A percentile compares a stretch with the other conserved stretches of the same genome.
Evolutionary conservation across 768 basidiomycete genomes (phyloP).

Genomic region (Lentinula sp.): DNA sequence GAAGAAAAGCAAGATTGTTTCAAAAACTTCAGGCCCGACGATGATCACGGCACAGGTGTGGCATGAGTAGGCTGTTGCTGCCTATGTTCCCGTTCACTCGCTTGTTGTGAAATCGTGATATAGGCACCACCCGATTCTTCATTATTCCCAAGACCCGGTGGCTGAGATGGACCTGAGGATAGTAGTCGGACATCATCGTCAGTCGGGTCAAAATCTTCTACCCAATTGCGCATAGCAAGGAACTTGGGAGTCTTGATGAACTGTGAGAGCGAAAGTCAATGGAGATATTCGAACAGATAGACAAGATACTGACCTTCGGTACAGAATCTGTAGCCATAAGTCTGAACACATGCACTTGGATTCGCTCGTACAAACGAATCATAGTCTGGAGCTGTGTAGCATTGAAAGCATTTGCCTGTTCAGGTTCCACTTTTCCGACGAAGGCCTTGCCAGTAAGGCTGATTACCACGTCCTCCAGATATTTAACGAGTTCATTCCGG

Average conservation of each 20-base stretch:
- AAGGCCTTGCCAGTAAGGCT: constrained; percentile 70
- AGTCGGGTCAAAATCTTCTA: constrained; percentile 67
- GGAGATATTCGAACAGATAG: background rate
- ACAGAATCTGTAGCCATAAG: constrained; percentile 98
- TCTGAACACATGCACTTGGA: constrained; percentile 94
- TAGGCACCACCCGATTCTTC: constrained; percentile 83
- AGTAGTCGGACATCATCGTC: constrained; percentile 55
- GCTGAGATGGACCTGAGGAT: constrained; percentile 49
- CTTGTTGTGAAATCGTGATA: constrained; percentile 79
- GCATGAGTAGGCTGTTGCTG: constrained; percentile 20
- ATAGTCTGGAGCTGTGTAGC: constrained; percentile 94
- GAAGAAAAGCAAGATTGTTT: constrained; percentile 7
- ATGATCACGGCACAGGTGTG: constrained; percentile 18
- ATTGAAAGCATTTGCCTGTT: constrained; percentile 78
- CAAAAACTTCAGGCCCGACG: constrained; percentile 15
- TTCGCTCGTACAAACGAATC: constrained; percentile 91
- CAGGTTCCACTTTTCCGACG: constrained; percentile 76
- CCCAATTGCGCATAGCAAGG: constrained; percentile 71
- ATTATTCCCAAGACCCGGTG: constrained; percentile 57
- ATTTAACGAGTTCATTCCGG: constrained; percentile 89
- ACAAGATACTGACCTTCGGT: constrained; percentile 64
- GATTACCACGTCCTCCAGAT: constrained; percentile 86
- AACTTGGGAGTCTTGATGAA: constrained; percentile 87
- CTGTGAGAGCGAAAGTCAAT: constrained; percentile 27
- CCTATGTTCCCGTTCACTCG: constrained; percentile 61